Base-by-base conservation (phyloP, 176 grass and related monocot species). In the Carex kokanica region DNA sequence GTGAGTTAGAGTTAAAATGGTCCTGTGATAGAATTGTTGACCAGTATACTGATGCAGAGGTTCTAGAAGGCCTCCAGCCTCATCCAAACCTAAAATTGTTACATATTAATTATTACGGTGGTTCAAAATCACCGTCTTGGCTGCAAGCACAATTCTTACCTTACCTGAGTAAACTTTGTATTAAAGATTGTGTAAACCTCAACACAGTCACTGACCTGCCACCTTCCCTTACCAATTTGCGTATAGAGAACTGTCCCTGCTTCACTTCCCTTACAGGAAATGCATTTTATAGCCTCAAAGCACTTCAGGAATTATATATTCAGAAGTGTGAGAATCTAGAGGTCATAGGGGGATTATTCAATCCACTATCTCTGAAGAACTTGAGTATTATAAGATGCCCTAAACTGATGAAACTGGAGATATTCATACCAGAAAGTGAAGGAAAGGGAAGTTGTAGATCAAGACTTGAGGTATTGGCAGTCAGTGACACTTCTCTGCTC, bases 141-240 rank as follows among this genome's bases (percentile, higher is more conserved):
- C 27, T 84, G 49, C 53, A 40, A 32, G 29, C 23, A 81, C 53
- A 81, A 81, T 60, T 40, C 17, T 81, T 81, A 61, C 56, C 78
- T 6, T 81, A 60, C 29, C 17, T 81, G 12, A 81, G 13, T 23
- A 18, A 60, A 60, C 56, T 81, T 2, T 62, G 31, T 56, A 56
- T 80, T 38, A 80, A 80, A 81, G 56, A 62, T 62, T 81, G 78
- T 47, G 68, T 18, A 21, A 72, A 72, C 68, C 38, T 72, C 68
- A 72, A 41, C 5, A 43, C 38, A 45, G 45, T 72, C 47, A 72
- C 18, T 72, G 38, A 72, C 17, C 68, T 72, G 40, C 68, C 68
- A 45, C 68, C 68, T 72, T 47, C 38, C 40, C 68, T 47, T 47
- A 72, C 38, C 68, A 72, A 20, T 21, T 72, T 72, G 38, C 68